Evolutionary conservation across 352 stramenopile species (phyloP), one percentile per base, ranked within the genome.

Genomic region (Globisporangium alternatum): DNA sequence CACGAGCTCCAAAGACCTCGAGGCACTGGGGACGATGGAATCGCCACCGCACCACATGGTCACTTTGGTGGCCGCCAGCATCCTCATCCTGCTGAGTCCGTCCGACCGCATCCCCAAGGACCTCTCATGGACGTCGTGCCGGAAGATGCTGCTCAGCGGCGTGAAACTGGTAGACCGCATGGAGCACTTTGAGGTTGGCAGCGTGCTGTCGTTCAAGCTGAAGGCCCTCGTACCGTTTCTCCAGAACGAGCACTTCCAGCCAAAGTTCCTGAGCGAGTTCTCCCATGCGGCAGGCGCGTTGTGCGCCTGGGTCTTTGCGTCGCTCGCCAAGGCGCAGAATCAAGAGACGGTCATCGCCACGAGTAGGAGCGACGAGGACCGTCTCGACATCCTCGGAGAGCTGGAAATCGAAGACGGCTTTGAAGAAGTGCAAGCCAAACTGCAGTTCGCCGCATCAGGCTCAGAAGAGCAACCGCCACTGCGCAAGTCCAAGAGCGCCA

Each of bases 161-260:
- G 64, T 65, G 37, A 68, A 70, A 15, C 67, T 93, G 0, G 67
- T 93, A 19, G 72, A 87, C 25, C 72, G 78, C 6, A 65, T 91
- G 22, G 63, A 73, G 13, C 33, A 10, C 9, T 73, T 87, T 15
- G 70, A 80, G n/a, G 73, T 83, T 4, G 66, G 60, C 19, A 56
- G 51, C 13, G 75, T 88, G 3, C 80, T 75, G 7, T 54, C 65
- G 12, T 93, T 93, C 64, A 93, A 93, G 68, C 89, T 81, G 79
- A 83, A 88, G 62, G 84, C 84, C 19, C 66, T 93, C 37, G 55
- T 78, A 0, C 84, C 84, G 13, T 91, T 93, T 60, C 56, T 90
- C 3, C 71, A 88, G 59, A 91, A 90, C 64, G 77, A 87, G 33
- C 75, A 89, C 60, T 91, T 89, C 57, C 68, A 89, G n/a, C 82